phyloP scores from a whole-genome alignment of 2,329 filamentous ascomycete species.

The Pseudogymnoascus sp. region DNA sequence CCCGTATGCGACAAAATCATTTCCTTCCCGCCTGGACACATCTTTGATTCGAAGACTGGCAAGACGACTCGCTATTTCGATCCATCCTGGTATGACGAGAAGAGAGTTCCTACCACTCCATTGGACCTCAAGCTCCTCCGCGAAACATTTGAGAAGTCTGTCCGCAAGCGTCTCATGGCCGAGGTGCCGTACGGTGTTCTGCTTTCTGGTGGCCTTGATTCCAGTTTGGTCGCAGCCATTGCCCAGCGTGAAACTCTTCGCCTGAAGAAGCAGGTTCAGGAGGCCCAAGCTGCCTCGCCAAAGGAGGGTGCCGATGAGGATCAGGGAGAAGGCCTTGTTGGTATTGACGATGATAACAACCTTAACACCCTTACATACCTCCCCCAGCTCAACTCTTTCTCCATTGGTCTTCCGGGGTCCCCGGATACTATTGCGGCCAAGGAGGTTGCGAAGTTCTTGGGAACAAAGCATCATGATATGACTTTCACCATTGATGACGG shows the following conservation, averaged over 20 bases:
- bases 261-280: conserved; percentile 56
- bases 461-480: conserved; percentile 96
- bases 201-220: conserved; percentile 90
- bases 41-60: conserved; percentile 91
- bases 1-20: conserved; percentile 93
- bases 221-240: conserved; percentile 88
- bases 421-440: conserved; percentile 87
- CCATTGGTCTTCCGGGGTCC: conserved; percentile 86
- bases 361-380: conserved; percentile 84
- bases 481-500: conserved; percentile 98
- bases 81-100: conserved; percentile 84
- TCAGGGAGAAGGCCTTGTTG: conserved; percentile 67
- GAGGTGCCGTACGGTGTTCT: conserved; percentile 97
- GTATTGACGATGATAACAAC: conserved; percentile 88
- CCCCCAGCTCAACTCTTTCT: conserved; percentile 96
- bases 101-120: conserved; percentile 67
- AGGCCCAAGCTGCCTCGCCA: conserved; percentile 35
- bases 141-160: conserved; percentile 76
- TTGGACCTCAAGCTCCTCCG: conserved; percentile 78
- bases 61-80: conserved; percentile 81
- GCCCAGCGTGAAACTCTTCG: conserved; percentile 86
- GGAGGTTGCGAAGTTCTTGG: conserved; percentile 92
- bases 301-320: conserved; percentile 47
- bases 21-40: conserved; percentile 86
- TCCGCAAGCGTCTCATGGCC: conserved; percentile 95